Conservation (phyloP, 495 filamentous ascomycete genomes). For the Tetracladium setigerum region DNA sequence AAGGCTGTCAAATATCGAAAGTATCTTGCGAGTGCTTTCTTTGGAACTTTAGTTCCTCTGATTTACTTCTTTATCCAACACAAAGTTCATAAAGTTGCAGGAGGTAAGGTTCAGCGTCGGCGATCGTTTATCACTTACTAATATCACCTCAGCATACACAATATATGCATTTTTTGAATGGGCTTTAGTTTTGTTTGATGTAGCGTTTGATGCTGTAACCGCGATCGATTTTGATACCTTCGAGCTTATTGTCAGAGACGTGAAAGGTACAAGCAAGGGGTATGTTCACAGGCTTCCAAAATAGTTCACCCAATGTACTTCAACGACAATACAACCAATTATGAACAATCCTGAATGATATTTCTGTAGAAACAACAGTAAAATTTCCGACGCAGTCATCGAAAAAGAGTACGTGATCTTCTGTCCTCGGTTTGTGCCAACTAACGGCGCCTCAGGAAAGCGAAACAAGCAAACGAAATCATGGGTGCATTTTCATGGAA, state of each 20-base stretch:
- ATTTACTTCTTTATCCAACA: constrained; percentile 99
- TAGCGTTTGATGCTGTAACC: constrained; percentile 94
- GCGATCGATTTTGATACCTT: constrained; percentile 90
- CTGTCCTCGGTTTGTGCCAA: background rate
- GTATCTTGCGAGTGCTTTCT: constrained; percentile 76
- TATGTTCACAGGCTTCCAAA: constrained; percentile 97
- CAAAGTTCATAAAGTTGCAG: constrained; percentile 89
- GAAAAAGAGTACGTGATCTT: constrained; percentile 70
- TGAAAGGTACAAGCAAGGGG: constrained; percentile 91
- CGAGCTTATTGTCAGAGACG: constrained; percentile 82
- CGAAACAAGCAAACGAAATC: constrained; percentile 61
- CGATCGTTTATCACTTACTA: constrained; percentile 6
- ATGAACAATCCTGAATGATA: constrained; percentile 24
- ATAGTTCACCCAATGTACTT: constrained; percentile 37
- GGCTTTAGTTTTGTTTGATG: constrained; percentile 89
- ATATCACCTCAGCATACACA: constrained; percentile 68
- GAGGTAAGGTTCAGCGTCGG: constrained; percentile 51
- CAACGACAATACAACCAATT: constrained; percentile 22
- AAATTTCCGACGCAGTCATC: constrained; percentile 63
- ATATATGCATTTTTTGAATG: constrained; percentile 98
- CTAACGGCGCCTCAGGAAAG: constrained; percentile 52
- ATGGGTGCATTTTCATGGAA: constrained; percentile 69
- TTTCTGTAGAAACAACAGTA: constrained; percentile 44
- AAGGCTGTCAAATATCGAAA: constrained; percentile 85
- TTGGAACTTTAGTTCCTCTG: constrained; percentile 81